Evolutionary conservation across 495 filamentous ascomycete genomes (phyloP).

Genomic region (Aspergillus nanangensis): DNA sequence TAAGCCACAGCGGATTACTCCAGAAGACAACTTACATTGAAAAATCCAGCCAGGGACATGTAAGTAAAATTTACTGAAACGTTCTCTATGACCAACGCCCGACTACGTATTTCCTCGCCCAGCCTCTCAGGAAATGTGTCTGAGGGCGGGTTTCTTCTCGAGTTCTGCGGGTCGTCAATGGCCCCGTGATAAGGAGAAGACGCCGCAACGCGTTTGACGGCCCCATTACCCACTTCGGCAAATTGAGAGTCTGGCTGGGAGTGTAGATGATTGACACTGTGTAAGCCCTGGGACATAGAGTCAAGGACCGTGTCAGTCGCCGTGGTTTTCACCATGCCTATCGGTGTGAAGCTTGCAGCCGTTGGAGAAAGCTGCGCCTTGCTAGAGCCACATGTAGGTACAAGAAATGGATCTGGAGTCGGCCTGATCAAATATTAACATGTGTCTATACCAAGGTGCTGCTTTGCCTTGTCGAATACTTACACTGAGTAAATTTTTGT

Average conservation of each 20-base stretch:
- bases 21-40: slow-evolving; percentile 20
- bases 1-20: neutral
- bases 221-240: too few relatives aligned
- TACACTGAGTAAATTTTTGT: slow-evolving; percentile 18
- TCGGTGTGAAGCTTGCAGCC: slow-evolving; percentile 34
- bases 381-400: slow-evolving; percentile 10
- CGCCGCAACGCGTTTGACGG: too few relatives aligned
- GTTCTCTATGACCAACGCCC: slow-evolving; percentile 28
- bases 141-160: slow-evolving; percentile 5
- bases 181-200: slow-evolving; percentile 6
- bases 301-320: neutral
- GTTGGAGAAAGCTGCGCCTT: slow-evolving; percentile 24
- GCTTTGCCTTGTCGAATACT: slow-evolving; percentile 5
- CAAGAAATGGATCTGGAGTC: slow-evolving; percentile 25
- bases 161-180: slow-evolving; percentile 8
- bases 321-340: slow-evolving; percentile 6
- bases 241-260: too few relatives aligned
- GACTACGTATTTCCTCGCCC: slow-evolving; percentile 18
- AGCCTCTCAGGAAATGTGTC: slow-evolving; percentile 6
- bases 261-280: too few relatives aligned
- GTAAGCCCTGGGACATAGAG: neutral
- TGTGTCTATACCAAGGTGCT: neutral
- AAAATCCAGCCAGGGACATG: slow-evolving; percentile 27
- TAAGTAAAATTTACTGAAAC: slow-evolving; percentile 22
- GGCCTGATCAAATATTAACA: slow-evolving; percentile 11